Conservation (phyloP, 164 flowering plant species). For the Vitis rupestris region DNA sequence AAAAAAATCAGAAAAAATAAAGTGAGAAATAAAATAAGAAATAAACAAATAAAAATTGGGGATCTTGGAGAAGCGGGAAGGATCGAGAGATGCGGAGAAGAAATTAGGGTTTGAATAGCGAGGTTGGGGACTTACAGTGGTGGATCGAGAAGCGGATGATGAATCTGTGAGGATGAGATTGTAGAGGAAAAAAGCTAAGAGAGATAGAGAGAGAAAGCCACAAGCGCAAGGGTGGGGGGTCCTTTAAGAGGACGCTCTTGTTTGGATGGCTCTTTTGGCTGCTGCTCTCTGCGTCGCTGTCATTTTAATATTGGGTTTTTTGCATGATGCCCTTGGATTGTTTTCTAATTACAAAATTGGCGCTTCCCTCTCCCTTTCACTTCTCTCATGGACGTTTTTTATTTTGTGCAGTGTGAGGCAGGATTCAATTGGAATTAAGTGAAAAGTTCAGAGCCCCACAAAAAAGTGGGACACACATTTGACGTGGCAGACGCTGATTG, state of each 20-base stretch:
- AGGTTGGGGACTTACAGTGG: conserved; percentile 22
- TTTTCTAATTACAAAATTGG: too few species aligned
- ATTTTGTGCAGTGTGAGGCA: too few species aligned
- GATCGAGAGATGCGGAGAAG: conserved; percentile 8
- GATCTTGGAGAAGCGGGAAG: conserved; percentile 10
- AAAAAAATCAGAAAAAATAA: not conserved
- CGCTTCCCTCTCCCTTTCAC: not conserved
- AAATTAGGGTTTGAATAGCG: conserved; percentile 16
- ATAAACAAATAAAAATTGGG: conserved; percentile 7
- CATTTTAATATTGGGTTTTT: conserved; percentile 18
- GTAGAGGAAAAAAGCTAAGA: conserved; percentile 8
- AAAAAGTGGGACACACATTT: too few species aligned
- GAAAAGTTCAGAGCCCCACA: too few species aligned
- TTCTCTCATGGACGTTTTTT: too few species aligned
- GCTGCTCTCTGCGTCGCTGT: conserved; percentile 31
- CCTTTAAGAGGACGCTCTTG: conserved; percentile 8
- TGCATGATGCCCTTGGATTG: conserved; percentile 6
- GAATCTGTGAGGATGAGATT: conserved; percentile 29
- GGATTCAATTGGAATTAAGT: too few species aligned
- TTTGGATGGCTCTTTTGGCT: conserved; percentile 25
- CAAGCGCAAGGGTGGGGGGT: conserved; percentile 6
- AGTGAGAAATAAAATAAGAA: not conserved
- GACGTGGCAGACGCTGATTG: too few species aligned
- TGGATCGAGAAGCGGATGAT: conserved; percentile 25
- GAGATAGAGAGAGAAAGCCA: conserved; percentile 14